Percentiles rank a stretch among this genome's conserved stretches.
phyloP scores from a whole-genome alignment of 1,139 yeast species.

The Kurtzmaniella quercitrusa region DNA sequence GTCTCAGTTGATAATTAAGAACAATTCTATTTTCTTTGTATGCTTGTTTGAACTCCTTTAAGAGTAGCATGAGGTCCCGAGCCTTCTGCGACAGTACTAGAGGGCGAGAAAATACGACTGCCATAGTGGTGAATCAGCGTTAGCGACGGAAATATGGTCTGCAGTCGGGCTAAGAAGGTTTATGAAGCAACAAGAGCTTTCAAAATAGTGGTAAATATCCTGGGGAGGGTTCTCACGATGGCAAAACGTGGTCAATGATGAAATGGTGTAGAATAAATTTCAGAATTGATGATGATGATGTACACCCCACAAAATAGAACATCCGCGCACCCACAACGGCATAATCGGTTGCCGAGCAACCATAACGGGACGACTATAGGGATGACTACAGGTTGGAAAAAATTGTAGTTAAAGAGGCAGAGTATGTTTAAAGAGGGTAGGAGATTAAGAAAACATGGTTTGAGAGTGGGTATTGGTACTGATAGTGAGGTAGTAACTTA shows the following conservation, averaged over 20 bases:
- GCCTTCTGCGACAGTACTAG: slow-evolving; percentile 9
- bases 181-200: too few species aligned
- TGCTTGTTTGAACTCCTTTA: slow-evolving; percentile 36
- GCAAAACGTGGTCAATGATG: background rate
- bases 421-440: too few species aligned
- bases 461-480: background rate
- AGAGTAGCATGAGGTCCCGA: slow-evolving; percentile 27
- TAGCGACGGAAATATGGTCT: too few species aligned
- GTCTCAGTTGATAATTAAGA: slow-evolving; percentile 42
- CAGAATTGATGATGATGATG: background rate
- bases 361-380: background rate
- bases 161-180: too few species aligned
- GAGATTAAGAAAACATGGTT: too few species aligned
- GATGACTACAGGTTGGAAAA: background rate
- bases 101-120: slow-evolving; percentile 4
- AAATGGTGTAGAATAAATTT: background rate
- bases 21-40: slow-evolving; percentile 36
- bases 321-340: background rate
- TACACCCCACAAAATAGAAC: background rate
- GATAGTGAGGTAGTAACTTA: background rate
- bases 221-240: background rate
- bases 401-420: too few species aligned
- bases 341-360: background rate
- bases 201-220: too few species aligned
- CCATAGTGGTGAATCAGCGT: background rate